These are phyloP conservation scores for Coniochaeta sp. DNA, from an alignment of 2,329 filamentous ascomycete species.

Conservation along the genomic window DNA sequence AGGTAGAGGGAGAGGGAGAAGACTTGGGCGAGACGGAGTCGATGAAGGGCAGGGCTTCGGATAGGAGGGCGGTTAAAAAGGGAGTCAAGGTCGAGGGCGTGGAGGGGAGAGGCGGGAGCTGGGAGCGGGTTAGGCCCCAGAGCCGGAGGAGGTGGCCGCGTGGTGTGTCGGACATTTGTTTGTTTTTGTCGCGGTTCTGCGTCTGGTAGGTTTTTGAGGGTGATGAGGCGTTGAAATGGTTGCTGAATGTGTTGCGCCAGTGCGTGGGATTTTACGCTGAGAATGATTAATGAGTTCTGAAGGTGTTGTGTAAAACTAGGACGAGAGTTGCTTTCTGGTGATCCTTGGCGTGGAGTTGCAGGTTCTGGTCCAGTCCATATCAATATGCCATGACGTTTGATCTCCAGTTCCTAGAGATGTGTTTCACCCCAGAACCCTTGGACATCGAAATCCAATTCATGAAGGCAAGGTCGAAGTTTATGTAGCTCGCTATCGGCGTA, in stretches of 20 bases:
- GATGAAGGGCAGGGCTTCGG: conserved; percentile 55
- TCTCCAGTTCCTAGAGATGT: no score
- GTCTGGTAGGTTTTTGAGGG: neutral
- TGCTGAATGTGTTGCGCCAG: no score
- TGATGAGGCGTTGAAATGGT: no score
- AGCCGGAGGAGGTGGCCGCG: conserved; percentile 46
- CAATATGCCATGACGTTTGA: no score
- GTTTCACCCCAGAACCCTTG: no score
- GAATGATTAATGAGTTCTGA: neutral
- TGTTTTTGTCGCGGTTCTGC: neutral
- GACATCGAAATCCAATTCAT: no score
- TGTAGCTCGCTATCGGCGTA: no score
- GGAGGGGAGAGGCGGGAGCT: conserved; percentile 37
- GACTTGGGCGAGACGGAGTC: conserved; percentile 40
- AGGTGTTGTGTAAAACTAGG: neutral
- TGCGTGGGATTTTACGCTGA: neutral
- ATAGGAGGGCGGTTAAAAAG: conserved; percentile 45
- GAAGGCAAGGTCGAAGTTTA: no score
- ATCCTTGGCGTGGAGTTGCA: conserved; percentile 1
- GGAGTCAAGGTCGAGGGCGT: conserved; percentile 35
- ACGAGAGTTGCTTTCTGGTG: neutral
- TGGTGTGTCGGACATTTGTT: conserved; percentile 4
- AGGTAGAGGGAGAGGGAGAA: conserved; percentile 3
- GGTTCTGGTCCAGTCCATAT: no score
- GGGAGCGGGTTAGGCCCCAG: conserved; percentile 39